Evolutionary conservation across 257 asterid species (phyloP), one percentile per base, ranked within the genome.

Genomic region (Fraxinus anomala): DNA sequence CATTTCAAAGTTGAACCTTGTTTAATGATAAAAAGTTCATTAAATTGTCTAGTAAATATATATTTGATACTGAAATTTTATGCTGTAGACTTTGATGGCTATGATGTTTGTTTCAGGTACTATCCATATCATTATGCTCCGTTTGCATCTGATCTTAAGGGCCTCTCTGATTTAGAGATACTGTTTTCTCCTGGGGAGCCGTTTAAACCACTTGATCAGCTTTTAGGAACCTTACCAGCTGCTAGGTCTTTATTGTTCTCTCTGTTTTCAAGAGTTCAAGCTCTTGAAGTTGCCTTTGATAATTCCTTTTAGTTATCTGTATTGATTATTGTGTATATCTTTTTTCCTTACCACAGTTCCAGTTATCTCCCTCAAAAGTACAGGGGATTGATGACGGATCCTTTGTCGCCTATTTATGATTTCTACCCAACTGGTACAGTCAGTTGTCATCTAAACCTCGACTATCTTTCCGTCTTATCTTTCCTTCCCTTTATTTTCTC

Each of bases 81-180:
- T 61, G 33, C 68, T 23, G 68, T 24, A 21, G 31, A 61, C 8
- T 21, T 61, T 61, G 68, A 61, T 61, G 30, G 47, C 71, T 33
- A 30, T 77, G 65, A 76, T 83, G 56, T 65, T 78, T 80, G 36
- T 70, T 77, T 19, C 92, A 93, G 99, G 99, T 95, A 90, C 85
- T 95, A 95, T 83, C 99, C 99, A 31, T 90, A 88, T 84, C 98
- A 95, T 91, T 95, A 95, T 79, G 98, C 99, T 54, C 99, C 99
- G 74, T 95, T 95, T 88, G 98, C 97, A 81, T 95, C 99, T 73
- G 99, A 95, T 82, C 91, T 95, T 78, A 83, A 90, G 86, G 91
- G 88, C 75, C 88, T 95, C 73, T 86, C 84, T 74, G 98, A 95
- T 80, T 77, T 93, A 77, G 97, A 95, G 81, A 93, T 93, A 78